phyloP scores from a whole-genome alignment of 805 yeast genomes.

The Starmerella bacillaris region DNA sequence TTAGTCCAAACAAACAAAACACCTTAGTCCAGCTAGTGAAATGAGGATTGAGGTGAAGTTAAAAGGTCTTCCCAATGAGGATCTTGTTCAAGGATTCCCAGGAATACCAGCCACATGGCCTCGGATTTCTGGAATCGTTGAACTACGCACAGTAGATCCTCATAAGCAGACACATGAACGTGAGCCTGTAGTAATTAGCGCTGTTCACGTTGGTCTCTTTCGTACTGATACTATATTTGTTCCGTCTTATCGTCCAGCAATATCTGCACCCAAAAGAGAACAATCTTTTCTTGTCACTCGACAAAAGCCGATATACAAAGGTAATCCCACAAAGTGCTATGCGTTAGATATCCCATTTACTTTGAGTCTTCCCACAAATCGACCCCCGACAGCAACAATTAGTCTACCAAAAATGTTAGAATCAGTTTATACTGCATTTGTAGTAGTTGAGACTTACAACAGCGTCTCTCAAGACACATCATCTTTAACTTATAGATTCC shows the following conservation, averaged over 20 bases:
- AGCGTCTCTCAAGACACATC: not conserved
- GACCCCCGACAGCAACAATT: constrained; percentile 24
- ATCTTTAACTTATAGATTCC: constrained; percentile 16
- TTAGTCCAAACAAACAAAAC: too few relatives aligned
- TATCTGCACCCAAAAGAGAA: constrained; percentile 20
- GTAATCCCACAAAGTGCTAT: constrained; percentile 11
- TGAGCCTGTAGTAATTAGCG: constrained; percentile 5
- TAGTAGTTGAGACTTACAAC: constrained; percentile 15
- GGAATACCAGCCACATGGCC: constrained; percentile 30
- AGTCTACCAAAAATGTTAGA: constrained; percentile 20
- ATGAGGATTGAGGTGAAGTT: constrained; percentile 15
- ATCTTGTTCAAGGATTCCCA: constrained; percentile 27
- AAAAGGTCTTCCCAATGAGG: constrained; percentile 26
- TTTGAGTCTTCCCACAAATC: constrained; percentile 21
- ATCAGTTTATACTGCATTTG: constrained; percentile 23
- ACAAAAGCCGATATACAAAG: constrained; percentile 15
- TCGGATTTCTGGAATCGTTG: constrained; percentile 25
- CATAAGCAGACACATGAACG: constrained; percentile 4
- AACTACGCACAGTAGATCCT: constrained; percentile 17
- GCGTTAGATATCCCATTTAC: constrained; percentile 27
- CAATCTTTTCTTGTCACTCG: constrained; percentile 24
- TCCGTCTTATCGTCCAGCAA: constrained; percentile 22
- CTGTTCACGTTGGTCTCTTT: constrained; percentile 23
- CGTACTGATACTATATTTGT: constrained; percentile 25
- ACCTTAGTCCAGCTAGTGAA: too few relatives aligned